A percentile compares a stretch with the other conserved stretches of the same genome.
phyloP scores from a whole-genome alignment of 2,329 filamentous ascomycete genomes.

The Lachnum nothofagi region DNA sequence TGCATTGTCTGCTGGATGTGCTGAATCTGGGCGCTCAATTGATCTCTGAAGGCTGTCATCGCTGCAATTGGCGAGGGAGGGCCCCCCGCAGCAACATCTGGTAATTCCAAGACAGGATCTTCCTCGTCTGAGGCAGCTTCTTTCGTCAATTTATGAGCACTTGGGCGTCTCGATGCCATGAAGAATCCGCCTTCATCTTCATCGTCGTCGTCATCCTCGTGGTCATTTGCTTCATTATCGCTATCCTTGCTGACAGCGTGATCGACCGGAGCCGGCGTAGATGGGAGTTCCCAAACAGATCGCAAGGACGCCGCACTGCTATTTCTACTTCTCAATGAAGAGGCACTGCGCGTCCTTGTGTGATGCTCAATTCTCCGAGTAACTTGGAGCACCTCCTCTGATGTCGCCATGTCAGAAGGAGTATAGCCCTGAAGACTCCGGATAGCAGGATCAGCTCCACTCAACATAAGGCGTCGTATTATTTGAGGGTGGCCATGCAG shows the following conservation, averaged over 20 bases:
- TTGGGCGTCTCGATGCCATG: constrained; percentile 33
- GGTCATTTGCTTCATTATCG: constrained; percentile 39
- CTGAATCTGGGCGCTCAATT: constrained; percentile 67
- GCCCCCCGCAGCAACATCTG: constrained; percentile 18
- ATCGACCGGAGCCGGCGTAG: constrained; percentile 34
- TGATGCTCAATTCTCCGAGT: constrained; percentile 59
- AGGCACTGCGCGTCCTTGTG: constrained; percentile 61
- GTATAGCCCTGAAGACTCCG: constrained; percentile 66
- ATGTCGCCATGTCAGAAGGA: constrained; percentile 65
- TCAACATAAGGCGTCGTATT: constrained; percentile 66
- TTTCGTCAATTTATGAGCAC: constrained; percentile 20
- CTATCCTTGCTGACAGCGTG: constrained; percentile 41
- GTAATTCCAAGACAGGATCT: constrained; percentile 26
- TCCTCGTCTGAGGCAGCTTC: constrained; percentile 18
- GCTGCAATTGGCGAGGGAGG: constrained; percentile 54
- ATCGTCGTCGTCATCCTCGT: constrained; percentile 32
- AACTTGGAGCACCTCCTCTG: constrained; percentile 57
- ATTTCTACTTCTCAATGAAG: constrained; percentile 52
- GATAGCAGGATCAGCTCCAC: constrained; percentile 66
- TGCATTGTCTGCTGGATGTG: constrained; percentile 73
- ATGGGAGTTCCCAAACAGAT: constrained; percentile 60
- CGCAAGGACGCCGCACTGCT: constrained; percentile 64
- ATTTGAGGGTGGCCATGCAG: constrained; percentile 72
- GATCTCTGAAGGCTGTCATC: constrained; percentile 67
- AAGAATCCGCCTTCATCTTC: constrained; percentile 31